Percentiles rank a stretch among this genome's conserved stretches.
Conservation (phyloP, 176 grass and related monocot genomes). For the Oryza australiensis region DNA sequence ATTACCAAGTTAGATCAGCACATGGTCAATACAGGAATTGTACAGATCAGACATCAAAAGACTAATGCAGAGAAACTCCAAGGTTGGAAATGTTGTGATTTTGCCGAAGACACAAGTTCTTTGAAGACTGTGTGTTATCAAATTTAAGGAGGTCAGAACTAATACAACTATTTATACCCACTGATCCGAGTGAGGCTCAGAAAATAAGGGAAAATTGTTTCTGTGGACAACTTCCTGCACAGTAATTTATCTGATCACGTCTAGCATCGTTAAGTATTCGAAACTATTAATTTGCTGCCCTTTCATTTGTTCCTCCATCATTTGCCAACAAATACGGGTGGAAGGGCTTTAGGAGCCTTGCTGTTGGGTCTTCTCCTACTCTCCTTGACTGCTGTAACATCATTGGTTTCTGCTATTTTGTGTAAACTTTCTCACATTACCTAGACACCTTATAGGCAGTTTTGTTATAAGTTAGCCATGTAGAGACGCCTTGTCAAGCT, state of each 20-base stretch:
- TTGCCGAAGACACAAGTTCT: neutral
- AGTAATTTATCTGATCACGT: neutral
- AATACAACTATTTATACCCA: neutral
- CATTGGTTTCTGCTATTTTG: neutral
- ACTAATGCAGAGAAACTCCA: neutral
- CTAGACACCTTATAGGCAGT: neutral
- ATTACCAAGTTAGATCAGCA: neutral
- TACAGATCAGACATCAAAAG: neutral
- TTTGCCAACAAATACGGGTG: neutral
- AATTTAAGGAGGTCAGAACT: neutral
- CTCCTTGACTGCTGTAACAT: neutral
- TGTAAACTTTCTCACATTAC: neutral
- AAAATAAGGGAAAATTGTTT: constrained; percentile 14
- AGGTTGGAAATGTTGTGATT: neutral
- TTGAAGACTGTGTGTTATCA: neutral
- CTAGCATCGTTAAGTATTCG: neutral
- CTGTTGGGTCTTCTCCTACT: neutral
- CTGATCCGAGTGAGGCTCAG: neutral
- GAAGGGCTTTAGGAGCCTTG: neutral
- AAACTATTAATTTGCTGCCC: neutral
- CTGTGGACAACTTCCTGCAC: neutral
- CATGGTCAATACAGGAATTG: neutral
- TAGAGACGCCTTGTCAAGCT: constrained; percentile 19
- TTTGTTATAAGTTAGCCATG: constrained; percentile 29
- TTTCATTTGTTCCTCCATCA: neutral